Base-by-base conservation (phyloP, 257 asterid species). In the Verbascum thapsus region DNA sequence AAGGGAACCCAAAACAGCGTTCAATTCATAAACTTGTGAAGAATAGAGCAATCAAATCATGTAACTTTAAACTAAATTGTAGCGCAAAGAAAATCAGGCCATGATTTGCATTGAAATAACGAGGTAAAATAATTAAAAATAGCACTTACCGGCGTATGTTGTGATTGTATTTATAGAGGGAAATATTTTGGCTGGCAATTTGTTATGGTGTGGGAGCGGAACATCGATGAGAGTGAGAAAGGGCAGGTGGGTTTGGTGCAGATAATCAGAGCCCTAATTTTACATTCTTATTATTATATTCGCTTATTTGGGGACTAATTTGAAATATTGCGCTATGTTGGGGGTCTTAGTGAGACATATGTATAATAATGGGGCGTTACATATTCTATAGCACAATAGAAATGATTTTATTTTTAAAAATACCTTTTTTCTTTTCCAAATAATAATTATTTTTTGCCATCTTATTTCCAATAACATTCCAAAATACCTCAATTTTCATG, bases 181-280 rank as follows among this genome's bases (percentile, higher is more conserved):
- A 58, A 26, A 26, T 15, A 5, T 19, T 30, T 66, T 6, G n/a
- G n/a, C n/a, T 40, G 8, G 65, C 42, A 38, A 56, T 53, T 19
- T 65, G 64, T 60, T 30, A 47, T 35, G n/a, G 53, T 47, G 35
- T 63, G 75, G 75, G 71, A 64, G 68, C 56, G 64, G 61, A 73
- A 72, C n/a, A 52, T 47, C 35, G 26, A 59, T 9, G 53, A 65
- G 74, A 78, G 84, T 50, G 90, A 83, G 71, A 52, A n/a, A 69
- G 48, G 79, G 86, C 73, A 22, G 70, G 83, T 78, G 78, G 82
- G 80, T 59, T 76, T 72, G 85, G 67, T 59, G 82, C 73, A 76
- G 85, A 62, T 71, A 67, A 80, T 80, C 85, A 73, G 63, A 73
- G 82, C 85, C 85, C 85, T 76, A 76, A 76, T 48, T 66, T 63